These are phyloP conservation scores for Fusarium multiceps DNA, from an alignment of 2,329 filamentous ascomycete genomes.

Conservation along the genomic window DNA sequence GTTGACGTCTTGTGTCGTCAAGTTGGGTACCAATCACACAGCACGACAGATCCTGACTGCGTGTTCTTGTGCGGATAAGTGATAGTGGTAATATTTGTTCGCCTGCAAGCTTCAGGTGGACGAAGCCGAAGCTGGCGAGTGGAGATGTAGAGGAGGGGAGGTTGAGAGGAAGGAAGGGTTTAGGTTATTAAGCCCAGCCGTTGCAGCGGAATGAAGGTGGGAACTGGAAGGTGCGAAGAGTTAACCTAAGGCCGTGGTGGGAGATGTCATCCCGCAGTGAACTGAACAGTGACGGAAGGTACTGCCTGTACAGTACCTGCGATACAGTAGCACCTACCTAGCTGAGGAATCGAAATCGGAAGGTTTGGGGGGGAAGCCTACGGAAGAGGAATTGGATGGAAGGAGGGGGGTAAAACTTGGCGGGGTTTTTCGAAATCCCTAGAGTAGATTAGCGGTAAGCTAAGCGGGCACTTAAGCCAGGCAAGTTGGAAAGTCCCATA, in stretches of 20 bases:
- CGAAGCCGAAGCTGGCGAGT: constrained; percentile 35
- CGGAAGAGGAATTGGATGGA: constrained; percentile 4
- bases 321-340: constrained; percentile 10
- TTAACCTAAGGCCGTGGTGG: neutral
- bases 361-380: constrained; percentile 26
- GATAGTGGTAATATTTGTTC: constrained; percentile 16
- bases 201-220: constrained; percentile 11
- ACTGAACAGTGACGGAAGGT: neutral
- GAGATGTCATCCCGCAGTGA: constrained; percentile 1
- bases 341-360: constrained; percentile 21
- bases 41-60: constrained; percentile 15
- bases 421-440: constrained; percentile 45
- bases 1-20: constrained; percentile 30
- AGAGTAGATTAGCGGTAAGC: constrained; percentile 36
- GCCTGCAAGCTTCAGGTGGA: constrained; percentile 30
- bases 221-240: constrained; percentile 8
- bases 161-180: constrained; percentile 29
- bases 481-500: neutral
- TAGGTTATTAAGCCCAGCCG: constrained; percentile 33
- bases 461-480: constrained; percentile 20
- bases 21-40: constrained; percentile 19
- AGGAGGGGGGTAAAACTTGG: constrained; percentile 33
- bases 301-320: constrained; percentile 1
- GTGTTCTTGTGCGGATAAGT: constrained; percentile 22
- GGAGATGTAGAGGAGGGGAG: constrained; percentile 32